These are phyloP conservation scores for Pyrrhoderma noxium DNA, from an alignment of 1,284 basidiomycete genomes.

Conservation along the genomic window DNA sequence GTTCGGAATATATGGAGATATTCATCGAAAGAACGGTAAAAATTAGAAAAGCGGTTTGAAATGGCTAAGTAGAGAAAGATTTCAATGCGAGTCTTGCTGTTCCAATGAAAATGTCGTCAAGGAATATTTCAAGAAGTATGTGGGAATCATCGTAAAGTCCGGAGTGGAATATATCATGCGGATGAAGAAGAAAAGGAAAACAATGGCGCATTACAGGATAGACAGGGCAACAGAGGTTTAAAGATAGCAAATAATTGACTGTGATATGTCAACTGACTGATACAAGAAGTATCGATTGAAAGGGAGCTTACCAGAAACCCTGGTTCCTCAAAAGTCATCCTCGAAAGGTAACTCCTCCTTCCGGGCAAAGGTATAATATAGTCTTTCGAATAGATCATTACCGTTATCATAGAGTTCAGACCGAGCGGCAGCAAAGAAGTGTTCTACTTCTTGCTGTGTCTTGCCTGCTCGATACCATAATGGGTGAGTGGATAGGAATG, in stretches of 20 bases:
- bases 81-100: neutral
- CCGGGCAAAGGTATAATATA: slow-evolving; percentile 16
- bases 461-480: slow-evolving; percentile 13
- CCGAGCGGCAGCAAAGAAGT: slow-evolving; percentile 3
- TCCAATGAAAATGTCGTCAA: neutral
- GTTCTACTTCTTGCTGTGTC: slow-evolving; percentile 13
- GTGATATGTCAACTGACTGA: neutral
- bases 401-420: slow-evolving; percentile 12
- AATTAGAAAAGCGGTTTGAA: neutral
- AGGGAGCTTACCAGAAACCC: neutral
- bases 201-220: neutral
- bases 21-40: slow-evolving; percentile 13
- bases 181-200: no score
- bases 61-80: no score
- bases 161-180: neutral
- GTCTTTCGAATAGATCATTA: slow-evolving; percentile 11
- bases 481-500: slow-evolving; percentile 9
- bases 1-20: slow-evolving; percentile 35
- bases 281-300: neutral
- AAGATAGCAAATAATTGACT: neutral
- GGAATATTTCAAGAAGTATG: neutral
- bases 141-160: neutral
- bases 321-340: neutral
- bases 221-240: neutral
- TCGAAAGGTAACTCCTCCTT: slow-evolving; percentile 9